Base-by-base conservation (phyloP, 1,284 basidiomycete species). In the Papiliotrema fonsecae region DNA sequence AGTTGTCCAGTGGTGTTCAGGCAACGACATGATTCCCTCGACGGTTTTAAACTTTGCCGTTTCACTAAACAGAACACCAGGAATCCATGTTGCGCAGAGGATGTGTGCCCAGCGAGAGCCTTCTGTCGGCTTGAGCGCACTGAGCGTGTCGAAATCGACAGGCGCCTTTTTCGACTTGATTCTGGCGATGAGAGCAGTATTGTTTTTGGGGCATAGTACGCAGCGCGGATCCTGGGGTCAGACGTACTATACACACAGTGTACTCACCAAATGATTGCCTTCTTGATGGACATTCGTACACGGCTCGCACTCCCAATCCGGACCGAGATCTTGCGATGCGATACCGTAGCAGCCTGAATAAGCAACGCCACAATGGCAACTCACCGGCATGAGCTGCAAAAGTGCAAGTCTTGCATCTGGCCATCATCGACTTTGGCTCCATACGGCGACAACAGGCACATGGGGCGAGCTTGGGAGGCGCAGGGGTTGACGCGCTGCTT, bases 81-180 rank as follows among this genome's bases (percentile, higher is more conserved):
- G 85, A 27, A 85, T 82, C 75, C 91, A 97, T 1, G 88, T 81
- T 1, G 92, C 82, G 74, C 94, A 97, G 1, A 97, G 71, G 19
- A 92, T 77, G 67, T 98, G 94, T 1, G 84, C 84, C 89, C 91
- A 97, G 54, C 88, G 87, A 70, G 87, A 86, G 24, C 88, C 87
- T 75, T 97, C 94, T 0, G 93, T 97, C 4, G 88, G 88, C 69
- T 97, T 97, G 67, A 87, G 84, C 3, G 85, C 87, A 35, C 89
- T 85, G 32, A 97, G 76, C 60, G 86, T 85, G 14, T 82, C 81
- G 48, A 74, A 73, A 60, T 87, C 84, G 2, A 79, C 62, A n/a
- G 75, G 69, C 27, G 63, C 80, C 57, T 63, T 78, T 37, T 76
- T 68, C 22, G 52, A 40, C 52, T 61, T 62, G 39, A 45, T 47